Evolutionary conservation across 148 eudicot genomes (phyloP).

Genomic region (Nyssa sinensis): DNA sequence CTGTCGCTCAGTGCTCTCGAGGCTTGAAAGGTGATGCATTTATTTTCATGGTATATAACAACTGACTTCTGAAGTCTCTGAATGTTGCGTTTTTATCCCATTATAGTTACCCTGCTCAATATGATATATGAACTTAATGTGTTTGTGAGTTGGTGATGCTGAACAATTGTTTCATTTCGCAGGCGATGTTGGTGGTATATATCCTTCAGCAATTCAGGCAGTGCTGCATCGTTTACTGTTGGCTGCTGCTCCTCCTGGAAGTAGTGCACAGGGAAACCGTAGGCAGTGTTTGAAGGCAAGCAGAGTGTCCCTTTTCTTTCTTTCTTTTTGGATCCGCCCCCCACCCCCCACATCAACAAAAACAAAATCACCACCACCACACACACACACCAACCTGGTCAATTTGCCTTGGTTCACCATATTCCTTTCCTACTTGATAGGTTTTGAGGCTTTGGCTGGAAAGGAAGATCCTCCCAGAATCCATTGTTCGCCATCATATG

Average conservation of each 20-base stretch:
- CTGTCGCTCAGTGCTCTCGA: constrained; percentile 79
- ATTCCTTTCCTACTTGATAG: constrained; percentile 34
- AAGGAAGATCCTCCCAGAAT: constrained; percentile 78
- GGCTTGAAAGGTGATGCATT: constrained; percentile 63
- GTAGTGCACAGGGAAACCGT: constrained; percentile 84
- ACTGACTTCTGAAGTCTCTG: constrained; percentile 8
- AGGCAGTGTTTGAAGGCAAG: constrained; percentile 92
- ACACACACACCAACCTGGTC: neutral
- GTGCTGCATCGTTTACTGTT: constrained; percentile 68
- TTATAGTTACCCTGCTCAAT: no score
- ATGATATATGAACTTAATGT: no score
- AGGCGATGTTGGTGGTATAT: constrained; percentile 71
- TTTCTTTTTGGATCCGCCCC: constrained; percentile 3
- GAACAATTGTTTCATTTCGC: constrained; percentile 12
- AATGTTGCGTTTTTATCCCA: no score
- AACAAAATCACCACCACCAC: no score
- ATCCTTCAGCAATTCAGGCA: constrained; percentile 75
- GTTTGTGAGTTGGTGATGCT: neutral
- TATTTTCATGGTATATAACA: neutral
- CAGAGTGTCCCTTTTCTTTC: neutral
- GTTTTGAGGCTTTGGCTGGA: constrained; percentile 93
- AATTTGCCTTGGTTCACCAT: neutral
- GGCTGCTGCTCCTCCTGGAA: constrained; percentile 98
- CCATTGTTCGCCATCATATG: constrained; percentile 69
- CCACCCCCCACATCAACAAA: no score